Base-by-base conservation (phyloP, 2,329 filamentous ascomycete genomes). In the Bisporella sp. region DNA sequence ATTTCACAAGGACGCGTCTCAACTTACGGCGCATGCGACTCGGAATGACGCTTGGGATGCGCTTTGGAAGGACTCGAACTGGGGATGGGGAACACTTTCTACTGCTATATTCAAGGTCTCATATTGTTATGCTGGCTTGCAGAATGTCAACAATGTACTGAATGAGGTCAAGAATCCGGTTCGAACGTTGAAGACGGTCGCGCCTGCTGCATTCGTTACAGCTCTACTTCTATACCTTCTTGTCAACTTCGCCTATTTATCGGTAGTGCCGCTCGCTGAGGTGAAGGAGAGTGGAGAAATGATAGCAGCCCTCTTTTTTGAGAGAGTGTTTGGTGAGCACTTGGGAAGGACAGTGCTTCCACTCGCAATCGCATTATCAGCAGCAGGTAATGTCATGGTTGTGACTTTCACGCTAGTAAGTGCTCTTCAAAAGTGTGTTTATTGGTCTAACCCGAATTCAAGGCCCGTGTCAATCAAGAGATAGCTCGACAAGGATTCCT, bases 21-120 rank as follows among this genome's bases (percentile, higher is more conserved):
- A 54, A 46, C 13, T 51, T 49, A 45, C 48, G 31, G 39, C 37
- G 46, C 21, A 21, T 21, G 35, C 45, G 61, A 29, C 62, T 64
- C 28, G 29, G 7, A 29, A 50, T 6, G 13, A 60, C 12, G 48
- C 46, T 0, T 84, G 79, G 74, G 70, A 78, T 13, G 66, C 71
- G 1, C 58, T 86, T 0, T 87, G 82, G 81, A 72, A 78, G 41
- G 80, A 74, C 33, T 85, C 81, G 1, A 78, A 82, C 49, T 87
- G 84, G 82, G 83, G 78, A 59, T 85, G 81, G 75, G 81, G 81
- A 31, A 71, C 78, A 1, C 70, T 88, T n/a, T 66, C 71, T 1
- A 78, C 76, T 0, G 73, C 76, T 0, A 60, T 80, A 5, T 76
- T 78, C 62, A 79, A 79, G 54, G 75, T 80, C 21, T 71, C 78